phyloP scores from a whole-genome alignment of 2,329 filamentous ascomycete genomes.

The Biscogniauxia marginata region DNA sequence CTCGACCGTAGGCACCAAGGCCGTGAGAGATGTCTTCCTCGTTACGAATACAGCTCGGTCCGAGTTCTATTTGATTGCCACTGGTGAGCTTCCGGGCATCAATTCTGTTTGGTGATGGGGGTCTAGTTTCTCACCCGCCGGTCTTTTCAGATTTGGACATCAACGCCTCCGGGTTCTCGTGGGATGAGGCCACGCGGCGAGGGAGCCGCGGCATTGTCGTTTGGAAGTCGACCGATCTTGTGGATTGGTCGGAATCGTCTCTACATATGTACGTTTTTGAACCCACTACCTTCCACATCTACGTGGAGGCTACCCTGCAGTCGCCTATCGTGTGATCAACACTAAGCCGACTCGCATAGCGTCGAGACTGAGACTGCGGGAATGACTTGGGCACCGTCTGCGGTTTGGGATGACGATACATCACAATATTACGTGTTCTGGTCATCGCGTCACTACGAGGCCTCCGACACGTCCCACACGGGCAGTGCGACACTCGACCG shows the following conservation, averaged over 20 bases:
- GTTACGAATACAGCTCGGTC: conserved; percentile 34
- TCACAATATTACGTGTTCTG: conserved; percentile 48
- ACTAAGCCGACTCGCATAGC: conserved; percentile 13
- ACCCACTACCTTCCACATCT: background rate
- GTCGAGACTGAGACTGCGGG: conserved; percentile 35
- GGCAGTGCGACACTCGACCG: conserved; percentile 39
- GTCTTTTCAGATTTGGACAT: conserved; percentile 35
- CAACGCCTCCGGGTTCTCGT: conserved; percentile 34
- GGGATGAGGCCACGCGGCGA: conserved; percentile 35
- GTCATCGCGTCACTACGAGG: conserved; percentile 44
- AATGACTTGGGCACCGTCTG: conserved; percentile 40
- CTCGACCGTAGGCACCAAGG: conserved; percentile 35
- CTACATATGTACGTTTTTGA: conserved; percentile 18
- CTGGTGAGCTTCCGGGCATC: conserved; percentile 24
- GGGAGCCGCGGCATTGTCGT: conserved; percentile 38
- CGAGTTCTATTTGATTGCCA: conserved; percentile 36
- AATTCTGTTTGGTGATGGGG: background rate
- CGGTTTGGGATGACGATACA: conserved; percentile 34
- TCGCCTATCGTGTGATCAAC: too few relatives aligned
- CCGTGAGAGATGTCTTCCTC: conserved; percentile 36
- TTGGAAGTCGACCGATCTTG: conserved; percentile 36
- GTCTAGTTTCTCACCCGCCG: background rate
- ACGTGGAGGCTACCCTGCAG: background rate
- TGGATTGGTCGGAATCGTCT: conserved; percentile 34
- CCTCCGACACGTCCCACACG: conserved; percentile 43